Base-by-base conservation (phyloP, 78 protist genomes). In the Bodo saltans region DNA sequence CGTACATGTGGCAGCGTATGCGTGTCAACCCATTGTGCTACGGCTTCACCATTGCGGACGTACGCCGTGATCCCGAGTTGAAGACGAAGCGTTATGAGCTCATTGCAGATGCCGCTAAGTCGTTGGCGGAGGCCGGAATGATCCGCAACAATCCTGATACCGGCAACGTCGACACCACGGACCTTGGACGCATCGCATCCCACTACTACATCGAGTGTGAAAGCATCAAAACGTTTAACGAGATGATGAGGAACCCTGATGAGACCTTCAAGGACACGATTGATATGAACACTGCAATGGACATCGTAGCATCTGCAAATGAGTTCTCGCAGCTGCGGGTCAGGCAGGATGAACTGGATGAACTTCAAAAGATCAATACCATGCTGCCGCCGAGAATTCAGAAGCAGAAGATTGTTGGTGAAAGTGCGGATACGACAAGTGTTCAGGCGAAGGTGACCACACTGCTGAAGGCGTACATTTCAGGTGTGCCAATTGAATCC, bases 1-100 rank as follows among this genome's bases (percentile, higher is more conserved):
- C 99, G 68, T 98, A 95, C 87, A 71, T 97, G 68, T 88, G 72
- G 85, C 88, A 95, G 42, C 89, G 99, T 41, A 91, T 95, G 98
- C 41, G 39, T 28, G n/a, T 39, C 42, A 97, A 96, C 70, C 99
- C 99, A 17, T 67, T 87, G 30, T 87, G 42, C 30, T 98, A 97
- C 79, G 99, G 99, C 69, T 38, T 96, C 68, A 32, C 88, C 0
- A 25, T 2, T 28, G 79, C 47, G 26, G 88, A 91, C 71, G 29
- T 70, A 25, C n/a, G n/a, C 21, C 30, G 32, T 32, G 97, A 95
- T 70, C 92, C 95, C 29, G 74, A 28, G n/a, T 83, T 94, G 53
- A 42, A 32, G 30, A 38, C 72, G 39, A 25, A 34, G 28, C 74
- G 90, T 34, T 23, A 68, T 35, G 81, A 88, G 32, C 52, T 93